Conservation (phyloP, 495 filamentous ascomycete genomes). For the Penicillium argentinense region DNA sequence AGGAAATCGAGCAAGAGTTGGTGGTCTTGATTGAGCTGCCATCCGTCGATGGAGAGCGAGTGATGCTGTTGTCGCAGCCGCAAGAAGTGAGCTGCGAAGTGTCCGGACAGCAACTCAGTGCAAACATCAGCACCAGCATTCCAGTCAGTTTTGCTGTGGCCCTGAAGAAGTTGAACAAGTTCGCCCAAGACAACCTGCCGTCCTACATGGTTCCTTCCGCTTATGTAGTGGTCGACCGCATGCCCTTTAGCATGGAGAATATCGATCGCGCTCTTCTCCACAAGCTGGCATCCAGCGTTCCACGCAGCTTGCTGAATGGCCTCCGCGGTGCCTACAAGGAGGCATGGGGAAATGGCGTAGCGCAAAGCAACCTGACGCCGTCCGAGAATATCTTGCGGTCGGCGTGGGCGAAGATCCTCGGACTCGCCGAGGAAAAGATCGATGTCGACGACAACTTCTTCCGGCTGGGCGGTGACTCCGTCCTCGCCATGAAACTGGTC, state of each 20-base stretch:
- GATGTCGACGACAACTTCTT: constrained; percentile 48
- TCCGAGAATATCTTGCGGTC: constrained; percentile 40
- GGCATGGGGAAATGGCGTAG: constrained; percentile 20
- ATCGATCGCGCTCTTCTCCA: constrained; percentile 27
- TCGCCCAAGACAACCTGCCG: constrained; percentile 34
- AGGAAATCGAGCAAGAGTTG: constrained; percentile 19
- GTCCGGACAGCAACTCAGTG: not conserved
- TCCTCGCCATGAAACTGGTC: constrained; percentile 47
- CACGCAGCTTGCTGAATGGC: constrained; percentile 15
- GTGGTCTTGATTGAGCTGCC: constrained; percentile 31
- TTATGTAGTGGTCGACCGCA: constrained; percentile 33
- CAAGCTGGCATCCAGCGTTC: constrained; percentile 26
- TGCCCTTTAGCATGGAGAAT: constrained; percentile 22
- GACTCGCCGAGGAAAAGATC: constrained; percentile 33
- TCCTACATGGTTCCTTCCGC: constrained; percentile 42
- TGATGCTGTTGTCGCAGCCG: constrained; percentile 20
- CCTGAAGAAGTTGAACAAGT: constrained; percentile 37
- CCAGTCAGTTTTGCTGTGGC: constrained; percentile 22
- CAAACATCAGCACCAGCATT: constrained; percentile 18
- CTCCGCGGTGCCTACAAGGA: constrained; percentile 22
- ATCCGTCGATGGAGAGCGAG: constrained; percentile 15
- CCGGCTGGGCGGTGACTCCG: constrained; percentile 47
- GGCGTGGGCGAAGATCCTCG: constrained; percentile 48
- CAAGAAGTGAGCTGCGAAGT: constrained; percentile 17
- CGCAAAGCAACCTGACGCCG: constrained; percentile 25